These are phyloP conservation scores for Pelargonium myrrhifolium DNA, from an alignment of 441 rosid genomes.

Conservation along the genomic window DNA sequence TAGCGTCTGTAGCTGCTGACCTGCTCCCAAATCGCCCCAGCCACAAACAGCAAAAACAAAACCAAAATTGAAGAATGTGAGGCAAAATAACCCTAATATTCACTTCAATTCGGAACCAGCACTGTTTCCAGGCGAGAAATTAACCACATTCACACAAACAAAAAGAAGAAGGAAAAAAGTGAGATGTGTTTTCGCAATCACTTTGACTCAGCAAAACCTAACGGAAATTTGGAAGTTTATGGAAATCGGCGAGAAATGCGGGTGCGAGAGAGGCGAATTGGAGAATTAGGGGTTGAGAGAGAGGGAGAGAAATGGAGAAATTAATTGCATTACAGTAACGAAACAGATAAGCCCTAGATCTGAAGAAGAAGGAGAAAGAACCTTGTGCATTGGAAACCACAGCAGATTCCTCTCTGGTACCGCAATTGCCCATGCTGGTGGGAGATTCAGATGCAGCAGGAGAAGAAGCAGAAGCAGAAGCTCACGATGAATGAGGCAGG, in stretches of 20 bases:
- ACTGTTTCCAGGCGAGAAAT: not conserved
- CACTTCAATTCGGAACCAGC: not conserved
- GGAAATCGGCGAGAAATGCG: not conserved
- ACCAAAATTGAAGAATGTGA: not conserved
- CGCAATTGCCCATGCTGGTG: constrained; percentile 77
- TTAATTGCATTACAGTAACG: not conserved
- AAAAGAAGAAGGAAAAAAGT: not conserved
- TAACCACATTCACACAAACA: not conserved
- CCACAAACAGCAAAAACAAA: not conserved
- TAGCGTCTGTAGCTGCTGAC: constrained; percentile 58
- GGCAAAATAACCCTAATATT: not conserved
- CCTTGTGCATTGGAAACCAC: constrained; percentile 85
- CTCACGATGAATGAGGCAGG: not conserved
- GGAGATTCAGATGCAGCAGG: not conserved
- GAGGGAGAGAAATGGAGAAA: not conserved
- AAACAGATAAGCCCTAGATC: constrained; percentile 21
- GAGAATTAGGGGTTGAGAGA: not conserved
- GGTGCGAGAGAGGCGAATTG: not conserved
- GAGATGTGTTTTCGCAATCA: not conserved
- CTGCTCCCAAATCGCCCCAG: constrained; percentile 30
- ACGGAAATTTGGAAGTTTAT: not conserved
- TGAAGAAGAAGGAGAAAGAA: constrained; percentile 24
- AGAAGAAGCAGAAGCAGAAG: not conserved
- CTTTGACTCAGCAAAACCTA: constrained; percentile 2
- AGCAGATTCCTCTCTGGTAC: constrained; percentile 91